Base-by-base conservation (phyloP, 306 rosid species). In the Cicer chorassanicum region DNA sequence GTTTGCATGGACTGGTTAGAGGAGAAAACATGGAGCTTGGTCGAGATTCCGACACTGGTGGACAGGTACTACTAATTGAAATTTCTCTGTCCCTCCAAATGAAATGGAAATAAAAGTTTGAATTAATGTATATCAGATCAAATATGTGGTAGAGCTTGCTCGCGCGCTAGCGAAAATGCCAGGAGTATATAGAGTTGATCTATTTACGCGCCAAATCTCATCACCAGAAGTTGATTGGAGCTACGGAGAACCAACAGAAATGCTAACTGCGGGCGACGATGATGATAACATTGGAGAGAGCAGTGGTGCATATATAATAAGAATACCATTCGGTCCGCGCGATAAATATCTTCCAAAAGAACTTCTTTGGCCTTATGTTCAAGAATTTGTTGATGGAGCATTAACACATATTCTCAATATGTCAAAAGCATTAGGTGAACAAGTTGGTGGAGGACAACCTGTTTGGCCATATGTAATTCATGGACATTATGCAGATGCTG, bases 21-120 rank as follows among this genome's bases (percentile, higher is more conserved):
- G 98, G 95, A 68, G 95, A 93, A 81, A 93, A 93, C 79, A 93
- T 90, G 96, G 98, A 93, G 83, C 98, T 93, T 48, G 98, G 98
- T 43, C 89, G 95, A 42, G 98, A 93, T 86, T 93, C 96, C n/a
- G 98, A 93, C 70, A 93, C 96, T 1, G 98, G 98, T 46, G 98
- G 98, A 71, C 96, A 93, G 98, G 98, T 92, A 82, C 29, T 29
- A 29, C 34, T 29, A 29, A 29, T 21, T 67, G 18, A 21, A 65
- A 18, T 21, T 18, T 38, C 4, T 38, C 38, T 45, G 16, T 5
- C 8, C 15, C 12, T 18, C 21, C 54, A 5, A 44, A 42, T 63
- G 43, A 45, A 63, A 65, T 44, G 9, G 40, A 15, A 40, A 34
- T 15, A 78, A 36, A 78, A 41, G 78, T 72, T 60, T 49, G 74